Percentiles rank a stretch among this genome's conserved stretches.
These are phyloP conservation scores for Leccinum subrobustum DNA, from an alignment of 1,284 basidiomycete genomes.

Conservation along the genomic window DNA sequence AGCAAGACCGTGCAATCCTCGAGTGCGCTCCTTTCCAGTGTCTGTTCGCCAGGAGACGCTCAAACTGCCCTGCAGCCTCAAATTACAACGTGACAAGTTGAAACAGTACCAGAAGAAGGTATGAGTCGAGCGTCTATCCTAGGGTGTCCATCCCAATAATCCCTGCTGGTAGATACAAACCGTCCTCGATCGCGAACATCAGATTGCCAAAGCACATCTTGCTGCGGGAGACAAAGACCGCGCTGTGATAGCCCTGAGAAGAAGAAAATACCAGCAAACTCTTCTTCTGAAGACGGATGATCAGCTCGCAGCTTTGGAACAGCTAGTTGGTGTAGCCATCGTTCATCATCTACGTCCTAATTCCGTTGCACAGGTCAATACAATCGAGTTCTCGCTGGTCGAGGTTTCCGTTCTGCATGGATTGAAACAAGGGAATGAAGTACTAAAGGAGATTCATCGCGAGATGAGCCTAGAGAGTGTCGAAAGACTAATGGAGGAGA, in stretches of 20 bases:
- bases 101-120: slow-evolving; percentile 95
- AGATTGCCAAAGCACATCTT: slow-evolving; percentile 84
- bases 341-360: not conserved
- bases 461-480: slow-evolving; percentile 92
- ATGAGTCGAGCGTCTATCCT: slow-evolving; percentile 18
- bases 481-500: slow-evolving; percentile 92
- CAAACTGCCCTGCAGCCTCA: slow-evolving; percentile 56
- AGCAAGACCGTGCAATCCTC: slow-evolving; percentile 90
- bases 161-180: slow-evolving; percentile 69
- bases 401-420: slow-evolving; percentile 93
- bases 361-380: slow-evolving; percentile 66
- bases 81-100: slow-evolving; percentile 93
- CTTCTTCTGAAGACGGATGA: slow-evolving; percentile 86
- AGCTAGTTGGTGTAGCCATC: slow-evolving; percentile 61
- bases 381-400: slow-evolving; percentile 94
- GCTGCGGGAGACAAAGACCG: slow-evolving; percentile 82
- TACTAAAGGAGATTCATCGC: slow-evolving; percentile 90
- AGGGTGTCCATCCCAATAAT: not conserved
- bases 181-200: slow-evolving; percentile 84
- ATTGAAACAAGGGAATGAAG: slow-evolving; percentile 89
- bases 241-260: slow-evolving; percentile 83
- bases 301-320: slow-evolving; percentile 88
- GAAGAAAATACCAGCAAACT: slow-evolving; percentile 92
- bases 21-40: slow-evolving; percentile 61
- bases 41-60: slow-evolving; percentile 20